These are phyloP conservation scores for Monascus ruber DNA, from an alignment of 2,329 filamentous ascomycete species.

Conservation along the genomic window DNA sequence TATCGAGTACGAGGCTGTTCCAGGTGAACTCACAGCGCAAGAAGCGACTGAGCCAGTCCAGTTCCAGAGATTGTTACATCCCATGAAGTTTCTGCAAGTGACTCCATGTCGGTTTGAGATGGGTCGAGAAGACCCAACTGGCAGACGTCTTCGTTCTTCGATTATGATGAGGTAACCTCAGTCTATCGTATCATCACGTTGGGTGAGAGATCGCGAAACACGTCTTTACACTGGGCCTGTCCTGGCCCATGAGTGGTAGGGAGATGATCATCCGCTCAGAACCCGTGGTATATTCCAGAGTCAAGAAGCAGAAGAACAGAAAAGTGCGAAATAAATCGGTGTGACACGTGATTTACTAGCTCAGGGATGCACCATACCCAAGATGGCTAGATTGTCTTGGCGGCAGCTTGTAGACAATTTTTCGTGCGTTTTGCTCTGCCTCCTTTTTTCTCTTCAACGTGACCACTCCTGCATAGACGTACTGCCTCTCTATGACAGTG, in stretches of 20 bases:
- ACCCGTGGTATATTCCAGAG: no score
- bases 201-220: background rate
- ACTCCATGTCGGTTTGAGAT: constrained; percentile 49
- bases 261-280: constrained; percentile 1
- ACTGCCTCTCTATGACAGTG: constrained; percentile 21
- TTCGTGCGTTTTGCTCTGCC: constrained; percentile 1
- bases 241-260: constrained; percentile 1
- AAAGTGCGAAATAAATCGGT: constrained; percentile 3
- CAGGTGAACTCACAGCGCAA: constrained; percentile 53
- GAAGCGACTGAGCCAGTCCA: constrained; percentile 64
- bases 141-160: no score
- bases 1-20: constrained; percentile 1
- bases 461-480: constrained; percentile 32
- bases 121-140: no score
- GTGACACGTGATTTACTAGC: no score
- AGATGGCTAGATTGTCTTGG: constrained; percentile 10
- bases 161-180: background rate
- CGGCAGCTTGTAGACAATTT: constrained; percentile 10
- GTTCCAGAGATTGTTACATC: constrained; percentile 72
- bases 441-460: constrained; percentile 13
- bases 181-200: background rate
- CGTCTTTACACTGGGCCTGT: background rate
- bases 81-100: constrained; percentile 61
- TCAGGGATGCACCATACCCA: constrained; percentile 5
- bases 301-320: constrained; percentile 4